These are phyloP conservation scores for Penicillium glabrum DNA, from an alignment of 2,329 filamentous ascomycete genomes.

Conservation along the genomic window DNA sequence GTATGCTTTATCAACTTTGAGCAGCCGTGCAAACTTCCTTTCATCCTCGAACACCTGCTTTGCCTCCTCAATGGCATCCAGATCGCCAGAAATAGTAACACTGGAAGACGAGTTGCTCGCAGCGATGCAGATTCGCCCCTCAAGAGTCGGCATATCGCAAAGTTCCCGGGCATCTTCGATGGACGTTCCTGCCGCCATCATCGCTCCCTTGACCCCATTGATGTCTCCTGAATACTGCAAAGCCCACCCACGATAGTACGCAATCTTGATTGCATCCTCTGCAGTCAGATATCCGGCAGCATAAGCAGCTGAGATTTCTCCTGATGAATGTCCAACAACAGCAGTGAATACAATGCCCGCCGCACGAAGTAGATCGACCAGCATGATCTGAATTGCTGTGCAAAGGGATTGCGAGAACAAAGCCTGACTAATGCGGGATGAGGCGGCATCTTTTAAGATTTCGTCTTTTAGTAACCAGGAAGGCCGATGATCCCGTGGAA, in stretches of 20 bases:
- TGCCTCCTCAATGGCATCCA: slow-evolving; percentile 32
- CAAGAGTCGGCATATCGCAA: slow-evolving; percentile 25
- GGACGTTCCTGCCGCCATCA: slow-evolving; percentile 50
- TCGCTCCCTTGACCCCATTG: slow-evolving; percentile 38
- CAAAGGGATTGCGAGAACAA: slow-evolving; percentile 26
- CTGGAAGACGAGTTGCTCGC: slow-evolving; percentile 43
- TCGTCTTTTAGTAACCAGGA: slow-evolving; percentile 21
- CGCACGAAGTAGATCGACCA: slow-evolving; percentile 25
- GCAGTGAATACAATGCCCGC: slow-evolving; percentile 36
- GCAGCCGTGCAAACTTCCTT: slow-evolving; percentile 38
- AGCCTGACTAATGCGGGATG: slow-evolving; percentile 20
- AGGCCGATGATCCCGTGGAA: slow-evolving; percentile 24
- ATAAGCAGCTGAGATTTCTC: slow-evolving; percentile 54
- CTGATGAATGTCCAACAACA: slow-evolving; percentile 52
- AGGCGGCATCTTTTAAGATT: slow-evolving; percentile 9
- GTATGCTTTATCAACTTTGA: slow-evolving; percentile 47
- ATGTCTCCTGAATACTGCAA: slow-evolving; percentile 16
- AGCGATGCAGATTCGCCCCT: slow-evolving; percentile 32
- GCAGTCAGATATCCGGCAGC: slow-evolving; percentile 46
- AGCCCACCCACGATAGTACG: slow-evolving; percentile 48
- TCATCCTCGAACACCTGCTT: slow-evolving; percentile 32
- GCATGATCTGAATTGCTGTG: slow-evolving; percentile 28
- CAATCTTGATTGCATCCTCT: slow-evolving; percentile 45
- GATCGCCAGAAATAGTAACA: slow-evolving; percentile 49
- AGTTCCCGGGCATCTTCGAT: slow-evolving; percentile 37